Percentiles rank a stretch among this genome's conserved stretches.
phyloP scores from a whole-genome alignment of 108 stramenopile species.

The Fistulifera pelliculosa region DNA sequence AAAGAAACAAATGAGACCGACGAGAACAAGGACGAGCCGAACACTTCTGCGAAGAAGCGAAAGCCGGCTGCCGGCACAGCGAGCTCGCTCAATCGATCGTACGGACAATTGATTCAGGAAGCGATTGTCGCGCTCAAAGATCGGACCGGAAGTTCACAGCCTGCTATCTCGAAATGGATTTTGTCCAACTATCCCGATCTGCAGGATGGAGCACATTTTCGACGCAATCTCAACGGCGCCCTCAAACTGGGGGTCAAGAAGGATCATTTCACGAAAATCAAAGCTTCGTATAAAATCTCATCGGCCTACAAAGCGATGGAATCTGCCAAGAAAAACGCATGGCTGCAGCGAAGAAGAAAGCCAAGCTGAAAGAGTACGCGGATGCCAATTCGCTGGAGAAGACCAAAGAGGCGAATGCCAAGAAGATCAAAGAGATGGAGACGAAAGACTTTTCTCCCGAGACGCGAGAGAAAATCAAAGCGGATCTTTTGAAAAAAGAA shows the following conservation, averaged over 20 bases:
- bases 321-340: conserved; percentile 34
- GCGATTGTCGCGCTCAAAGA: conserved; percentile 67
- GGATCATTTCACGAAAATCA: conserved; percentile 57
- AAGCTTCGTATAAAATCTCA: conserved; percentile 61
- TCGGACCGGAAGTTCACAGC: conserved; percentile 57
- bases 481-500: conserved; percentile 15
- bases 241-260: conserved; percentile 56
- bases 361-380: conserved; percentile 16
- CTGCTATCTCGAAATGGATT: conserved; percentile 69
- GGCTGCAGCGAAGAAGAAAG: conserved; percentile 34
- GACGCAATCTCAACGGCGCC: conserved; percentile 36
- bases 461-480: conserved; percentile 3
- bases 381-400: conserved; percentile 23
- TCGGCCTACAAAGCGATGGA: conserved; percentile 45
- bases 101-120: conserved; percentile 52
- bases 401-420: conserved; percentile 4
- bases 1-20: neutral
- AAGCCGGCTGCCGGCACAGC: neutral
- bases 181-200: conserved; percentile 31
- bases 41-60: neutral
- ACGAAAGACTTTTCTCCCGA: neutral
- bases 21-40: neutral
- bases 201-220: conserved; percentile 20
- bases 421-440: conserved; percentile 5
- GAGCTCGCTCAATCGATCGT: conserved; percentile 14